A percentile compares a stretch with the other conserved stretches of the same genome.
These are phyloP conservation scores for Leersia perrieri DNA, from an alignment of 176 grass and related monocot species.

Conservation along the genomic window DNA sequence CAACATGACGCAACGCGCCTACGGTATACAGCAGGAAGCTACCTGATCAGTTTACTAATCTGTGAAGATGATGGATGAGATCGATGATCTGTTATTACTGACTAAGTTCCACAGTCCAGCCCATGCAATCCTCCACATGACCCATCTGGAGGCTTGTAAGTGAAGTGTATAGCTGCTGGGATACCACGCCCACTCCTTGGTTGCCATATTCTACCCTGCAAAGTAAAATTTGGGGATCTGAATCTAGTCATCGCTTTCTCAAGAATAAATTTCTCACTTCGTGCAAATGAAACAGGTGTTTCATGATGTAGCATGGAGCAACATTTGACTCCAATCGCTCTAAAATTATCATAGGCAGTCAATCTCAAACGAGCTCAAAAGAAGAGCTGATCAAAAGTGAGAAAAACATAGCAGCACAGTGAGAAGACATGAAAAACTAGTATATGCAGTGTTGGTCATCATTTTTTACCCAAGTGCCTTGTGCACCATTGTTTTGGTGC, in stretches of 20 bases:
- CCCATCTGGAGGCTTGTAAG: slow-evolving; percentile 82
- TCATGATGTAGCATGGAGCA: background rate
- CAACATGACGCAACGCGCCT: background rate
- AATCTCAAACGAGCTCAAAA: background rate
- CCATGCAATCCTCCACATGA: slow-evolving; percentile 53
- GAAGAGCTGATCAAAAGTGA: background rate
- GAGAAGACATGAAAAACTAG: background rate
- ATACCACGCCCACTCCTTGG: slow-evolving; percentile 57
- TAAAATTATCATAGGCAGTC: background rate
- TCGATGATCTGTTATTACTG: slow-evolving; percentile 2
- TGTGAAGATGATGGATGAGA: background rate
- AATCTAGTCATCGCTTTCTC: background rate
- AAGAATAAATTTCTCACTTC: background rate
- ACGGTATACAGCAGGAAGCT: too few relatives aligned
- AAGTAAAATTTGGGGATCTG: background rate
- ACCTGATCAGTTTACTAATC: background rate
- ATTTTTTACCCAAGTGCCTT: background rate
- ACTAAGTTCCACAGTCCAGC: slow-evolving; percentile 65
- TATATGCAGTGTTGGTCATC: background rate
- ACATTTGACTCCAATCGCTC: background rate
- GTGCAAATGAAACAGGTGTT: background rate
- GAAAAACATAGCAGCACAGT: background rate
- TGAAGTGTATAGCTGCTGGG: slow-evolving; percentile 60
- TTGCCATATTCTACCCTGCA: slow-evolving; percentile 79
- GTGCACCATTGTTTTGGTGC: background rate